Base-by-base conservation (phyloP, 495 filamentous ascomycete species). In the Staphylotrichum tortipilum region DNA sequence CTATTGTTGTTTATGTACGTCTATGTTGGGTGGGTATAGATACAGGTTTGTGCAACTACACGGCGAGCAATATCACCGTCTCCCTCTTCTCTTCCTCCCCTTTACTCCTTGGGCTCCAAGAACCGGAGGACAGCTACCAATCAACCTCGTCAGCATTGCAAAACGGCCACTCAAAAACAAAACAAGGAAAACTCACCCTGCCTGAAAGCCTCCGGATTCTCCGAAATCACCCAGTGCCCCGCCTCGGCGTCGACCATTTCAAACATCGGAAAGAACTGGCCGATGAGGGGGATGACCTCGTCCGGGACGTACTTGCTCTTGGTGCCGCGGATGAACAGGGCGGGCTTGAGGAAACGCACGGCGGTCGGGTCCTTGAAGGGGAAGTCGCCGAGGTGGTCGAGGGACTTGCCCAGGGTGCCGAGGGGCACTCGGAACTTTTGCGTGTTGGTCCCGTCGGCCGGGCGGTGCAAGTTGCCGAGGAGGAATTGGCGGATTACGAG, bases 151-250 rank as follows among this genome's bases (percentile, higher is more conserved):
- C 37, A 15, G 22, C 31, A 11, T 8, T 37, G 39, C 18, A 29
- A 29, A 44, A 11, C 14, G 22, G 8, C 12, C 29, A 15, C 17
- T 3, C 19, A 30, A 6, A 23, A 2, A 33, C 5, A 0, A n/a
- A n/a, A n/a, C n/a, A n/a, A n/a, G n/a, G 28, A 37, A 8, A 4
- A 64, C 79, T 66, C 65, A 94, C 88, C 85, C 73, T 80, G 71
- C 60, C 84, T 76, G 61, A 98, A 98, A 3, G 71, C 83, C 62
- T 92, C 84, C 0, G 92, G 92, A 49, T 89, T 86, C 73, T 97
- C 91, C 9, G 86, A 88, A 55, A 94, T 91, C 0, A 98, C 71
- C 92, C 92, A 97, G 62, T 98, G 92, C 0, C 92, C 92, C 5
- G 84, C 78, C 17, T 95, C 86, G 29, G 96, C 78, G 70, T 95